Conservation (phyloP, 2,329 filamentous ascomycete species). For the Myriangium duriaei region DNA sequence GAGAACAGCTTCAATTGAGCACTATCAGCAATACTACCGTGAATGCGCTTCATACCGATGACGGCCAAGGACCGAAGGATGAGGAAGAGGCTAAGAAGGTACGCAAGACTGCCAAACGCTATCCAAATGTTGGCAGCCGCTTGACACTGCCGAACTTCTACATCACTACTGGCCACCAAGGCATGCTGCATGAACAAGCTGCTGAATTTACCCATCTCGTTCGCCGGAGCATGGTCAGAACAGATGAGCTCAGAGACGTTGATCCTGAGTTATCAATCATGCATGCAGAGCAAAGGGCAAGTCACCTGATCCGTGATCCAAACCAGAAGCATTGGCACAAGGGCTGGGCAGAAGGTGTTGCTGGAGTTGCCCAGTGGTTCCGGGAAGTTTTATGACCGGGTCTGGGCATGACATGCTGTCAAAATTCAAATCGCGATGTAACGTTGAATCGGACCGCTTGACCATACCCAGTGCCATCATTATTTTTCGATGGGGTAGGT, state of each 20-base stretch:
- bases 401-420: too few relatives aligned
- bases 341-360: conserved; percentile 4
- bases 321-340: neutral
- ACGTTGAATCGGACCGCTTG: too few relatives aligned
- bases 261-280: conserved; percentile 10
- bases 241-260: conserved; percentile 8
- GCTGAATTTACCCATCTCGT: conserved; percentile 29
- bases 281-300: conserved; percentile 11
- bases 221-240: conserved; percentile 23
- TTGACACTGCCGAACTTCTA: conserved; percentile 30
- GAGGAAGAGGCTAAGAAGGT: conserved; percentile 7
- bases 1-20: conserved; percentile 16
- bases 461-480: too few relatives aligned
- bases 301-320: conserved; percentile 7
- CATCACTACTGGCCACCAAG: conserved; percentile 27
- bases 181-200: conserved; percentile 28
- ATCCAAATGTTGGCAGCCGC: conserved; percentile 28
- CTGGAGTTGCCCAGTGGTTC: conserved; percentile 12
- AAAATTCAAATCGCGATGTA: too few relatives aligned
- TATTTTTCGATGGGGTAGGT: too few relatives aligned
- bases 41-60: neutral
- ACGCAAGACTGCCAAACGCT: conserved; percentile 26
- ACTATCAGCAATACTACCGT: conserved; percentile 10
- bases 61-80: neutral
- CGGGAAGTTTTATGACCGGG: conserved; percentile 11